Conservation (phyloP, 2,329 filamentous ascomycete genomes). For the Helotiales sp. region DNA sequence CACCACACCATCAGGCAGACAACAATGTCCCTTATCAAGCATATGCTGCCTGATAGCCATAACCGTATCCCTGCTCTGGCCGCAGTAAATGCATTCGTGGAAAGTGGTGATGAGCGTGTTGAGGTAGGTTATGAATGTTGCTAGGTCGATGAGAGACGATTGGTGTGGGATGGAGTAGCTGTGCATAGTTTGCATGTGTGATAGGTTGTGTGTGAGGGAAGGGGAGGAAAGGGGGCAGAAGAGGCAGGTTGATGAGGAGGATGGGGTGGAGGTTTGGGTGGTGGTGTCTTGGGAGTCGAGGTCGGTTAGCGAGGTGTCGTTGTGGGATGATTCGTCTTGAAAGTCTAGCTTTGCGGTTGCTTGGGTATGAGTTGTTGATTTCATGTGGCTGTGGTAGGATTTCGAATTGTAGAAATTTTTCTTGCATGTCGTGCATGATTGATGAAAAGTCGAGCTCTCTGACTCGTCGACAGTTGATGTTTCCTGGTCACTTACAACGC, state of each 20-base stretch:
- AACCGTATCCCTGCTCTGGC: background rate
- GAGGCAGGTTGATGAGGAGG: background rate
- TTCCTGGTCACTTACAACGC: background rate
- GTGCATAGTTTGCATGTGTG: background rate
- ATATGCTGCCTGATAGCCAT: conserved; percentile 6
- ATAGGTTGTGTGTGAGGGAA: background rate
- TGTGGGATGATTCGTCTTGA: background rate
- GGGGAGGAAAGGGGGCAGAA: background rate
- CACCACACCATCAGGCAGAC: background rate
- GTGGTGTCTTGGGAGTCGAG: background rate
- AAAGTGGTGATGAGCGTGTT: background rate
- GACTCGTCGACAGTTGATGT: background rate
- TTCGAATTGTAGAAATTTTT: conserved; percentile 1
- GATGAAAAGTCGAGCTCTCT: background rate
- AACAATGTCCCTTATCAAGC: background rate
- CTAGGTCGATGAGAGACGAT: background rate
- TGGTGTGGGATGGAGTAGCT: background rate
- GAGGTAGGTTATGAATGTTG: background rate
- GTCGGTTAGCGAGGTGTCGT: background rate
- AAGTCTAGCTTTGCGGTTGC: background rate
- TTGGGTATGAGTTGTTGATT: background rate
- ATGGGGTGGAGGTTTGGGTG: background rate
- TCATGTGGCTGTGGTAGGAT: background rate
- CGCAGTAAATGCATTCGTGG: background rate
- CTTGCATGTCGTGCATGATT: background rate